These are phyloP conservation scores for Septoria linicola DNA, from an alignment of 2,329 filamentous ascomycete species.

Conservation along the genomic window DNA sequence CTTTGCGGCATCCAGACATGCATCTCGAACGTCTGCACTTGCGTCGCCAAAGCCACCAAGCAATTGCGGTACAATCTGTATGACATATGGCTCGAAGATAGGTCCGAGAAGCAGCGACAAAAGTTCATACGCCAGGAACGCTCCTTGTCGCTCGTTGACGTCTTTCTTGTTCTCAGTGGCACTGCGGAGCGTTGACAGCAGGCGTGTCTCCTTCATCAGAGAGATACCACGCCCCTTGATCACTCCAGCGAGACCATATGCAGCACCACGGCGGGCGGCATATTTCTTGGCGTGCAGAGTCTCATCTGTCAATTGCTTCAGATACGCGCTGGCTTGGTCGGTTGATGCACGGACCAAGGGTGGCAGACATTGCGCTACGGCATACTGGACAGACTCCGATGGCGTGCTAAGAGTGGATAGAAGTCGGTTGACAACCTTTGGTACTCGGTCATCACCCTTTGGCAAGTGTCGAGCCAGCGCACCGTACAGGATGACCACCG, in stretches of 20 bases:
- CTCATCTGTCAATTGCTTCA: conserved; percentile 75
- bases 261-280: conserved; percentile 86
- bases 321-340: conserved; percentile 75
- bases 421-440: conserved; percentile 81
- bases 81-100: conserved; percentile 93
- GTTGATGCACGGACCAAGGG: conserved; percentile 81
- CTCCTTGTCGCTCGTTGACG: conserved; percentile 80
- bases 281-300: conserved; percentile 88
- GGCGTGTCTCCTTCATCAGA: conserved; percentile 77
- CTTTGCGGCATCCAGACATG: conserved; percentile 89
- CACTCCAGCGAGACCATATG: conserved; percentile 89
- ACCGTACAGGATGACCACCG: conserved; percentile 95
- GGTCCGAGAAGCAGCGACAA: conserved; percentile 81
- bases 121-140: conserved; percentile 86
- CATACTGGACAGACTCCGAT: conserved; percentile 94
- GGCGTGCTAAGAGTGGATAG: conserved; percentile 87
- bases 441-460: conserved; percentile 80
- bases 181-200: conserved; percentile 75
- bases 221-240: conserved; percentile 83
- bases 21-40: conserved; percentile 85
- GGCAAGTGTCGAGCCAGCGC: conserved; percentile 85
- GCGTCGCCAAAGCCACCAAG: conserved; percentile 85
- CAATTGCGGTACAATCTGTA: conserved; percentile 89
- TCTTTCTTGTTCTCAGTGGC: conserved; percentile 97
- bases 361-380: conserved; percentile 89